Evolutionary conservation across 2,329 filamentous ascomycete genomes (phyloP), one percentile per base, ranked within the genome.

Genomic region (Fusarium ramigenum): DNA sequence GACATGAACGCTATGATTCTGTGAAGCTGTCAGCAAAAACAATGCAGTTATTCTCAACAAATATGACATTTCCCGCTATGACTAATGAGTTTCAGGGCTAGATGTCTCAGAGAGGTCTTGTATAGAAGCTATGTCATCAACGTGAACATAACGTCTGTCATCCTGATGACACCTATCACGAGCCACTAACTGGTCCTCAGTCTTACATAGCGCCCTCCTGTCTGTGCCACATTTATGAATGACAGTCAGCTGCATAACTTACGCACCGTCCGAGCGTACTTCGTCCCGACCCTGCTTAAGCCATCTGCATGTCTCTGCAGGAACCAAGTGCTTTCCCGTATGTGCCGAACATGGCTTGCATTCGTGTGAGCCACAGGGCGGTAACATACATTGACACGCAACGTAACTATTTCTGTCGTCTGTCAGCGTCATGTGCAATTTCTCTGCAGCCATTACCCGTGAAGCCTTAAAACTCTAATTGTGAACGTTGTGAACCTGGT

Each of bases 401-500:
- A 21, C 12, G 10, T 23, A 34, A 18, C n/a, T 37, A 28, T 53
- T 52, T 37, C 36, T 37, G 30, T 39, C 21, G 5, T 9, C 36
- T 40, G 59, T 49, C 44, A 32, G 23, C 36, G 59, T 65, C 66
- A 70, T 44, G 44, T 65, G 66, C n/a, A 23, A 18, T 40, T 2
- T 21, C 21, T 34, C n/a, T 25, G 32, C 63, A 65, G n/a, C 63
- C 63, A 23, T 47, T n/a, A 43, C 42, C 32, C 11, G 7, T 37
- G 36, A 37, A 59, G 28, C 30, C 40, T 34, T 12, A 16, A 63
- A 69, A 69, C 59, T 69, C 21, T 54, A 69, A 61, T 47, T 18
- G 4, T 14, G 3, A 39, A 7, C n/a, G 25, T 40, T n/a, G 36
- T 32, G 18, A 25, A 32, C 63, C 36, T 47, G 30, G 46, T 43